phyloP scores from a whole-genome alignment of 2,329 filamentous ascomycete species.

The Sphaerulina musiva region DNA sequence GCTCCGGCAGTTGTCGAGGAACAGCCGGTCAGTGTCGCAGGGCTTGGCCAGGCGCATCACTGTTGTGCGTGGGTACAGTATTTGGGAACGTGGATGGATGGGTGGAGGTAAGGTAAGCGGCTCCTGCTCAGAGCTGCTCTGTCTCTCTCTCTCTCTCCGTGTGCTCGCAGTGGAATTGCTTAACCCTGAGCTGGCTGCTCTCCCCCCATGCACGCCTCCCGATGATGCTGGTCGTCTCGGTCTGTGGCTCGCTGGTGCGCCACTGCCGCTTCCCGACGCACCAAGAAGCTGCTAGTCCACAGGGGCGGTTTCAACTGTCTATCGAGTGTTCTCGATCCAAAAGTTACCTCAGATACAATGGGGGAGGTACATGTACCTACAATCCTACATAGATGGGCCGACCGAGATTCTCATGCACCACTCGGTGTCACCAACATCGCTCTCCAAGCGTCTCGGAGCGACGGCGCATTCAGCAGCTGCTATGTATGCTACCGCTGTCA shows the following conservation, averaged over 20 bases:
- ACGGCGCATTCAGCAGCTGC: neutral
- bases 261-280: neutral
- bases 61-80: neutral
- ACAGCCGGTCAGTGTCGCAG: neutral
- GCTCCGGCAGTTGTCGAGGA: neutral
- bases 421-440: neutral
- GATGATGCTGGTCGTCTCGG: neutral
- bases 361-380: neutral
- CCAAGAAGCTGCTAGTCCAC: too few species aligned
- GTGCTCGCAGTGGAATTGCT: neutral
- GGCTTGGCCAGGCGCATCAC: slow-evolving; percentile 7
- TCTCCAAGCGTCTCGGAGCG: neutral
- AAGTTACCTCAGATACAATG: neutral
- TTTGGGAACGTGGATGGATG: neutral
- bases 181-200: neutral
- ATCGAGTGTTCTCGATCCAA: neutral
- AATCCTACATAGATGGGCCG: too few species aligned
- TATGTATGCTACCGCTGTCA: too few species aligned
- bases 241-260: neutral
- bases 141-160: too few species aligned
- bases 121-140: neutral
- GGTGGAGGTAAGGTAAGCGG: neutral
- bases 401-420: too few species aligned
- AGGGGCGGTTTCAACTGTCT: neutral
- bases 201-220: neutral